phyloP scores from a whole-genome alignment of 106 monocot genomes.

The Dendrobium chrysotoxum region DNA sequence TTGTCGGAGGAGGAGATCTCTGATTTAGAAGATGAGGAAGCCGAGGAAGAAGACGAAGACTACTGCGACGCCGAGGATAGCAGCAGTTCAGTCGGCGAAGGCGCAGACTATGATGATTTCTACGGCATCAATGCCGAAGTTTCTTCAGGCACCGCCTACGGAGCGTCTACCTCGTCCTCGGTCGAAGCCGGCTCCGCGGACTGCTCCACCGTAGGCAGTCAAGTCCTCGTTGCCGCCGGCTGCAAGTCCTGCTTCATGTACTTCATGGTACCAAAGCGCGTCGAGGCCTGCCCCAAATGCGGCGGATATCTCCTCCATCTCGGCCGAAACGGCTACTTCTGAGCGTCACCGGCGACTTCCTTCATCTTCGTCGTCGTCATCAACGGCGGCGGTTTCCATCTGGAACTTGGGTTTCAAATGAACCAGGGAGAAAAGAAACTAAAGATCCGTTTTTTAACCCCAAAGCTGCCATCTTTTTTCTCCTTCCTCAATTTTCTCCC shows the following conservation, averaged over 20 bases:
- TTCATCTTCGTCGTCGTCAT: neutral
- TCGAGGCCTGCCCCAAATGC: constrained; percentile 55
- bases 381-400: neutral
- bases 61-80: neutral
- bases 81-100: constrained; percentile 10
- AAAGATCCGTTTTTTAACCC: neutral
- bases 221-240: constrained; percentile 67
- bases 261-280: constrained; percentile 68
- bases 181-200: neutral
- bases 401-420: neutral
- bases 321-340: constrained; percentile 27
- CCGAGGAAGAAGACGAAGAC: constrained; percentile 5
- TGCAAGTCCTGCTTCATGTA: constrained; percentile 80
- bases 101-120: constrained; percentile 8
- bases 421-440: neutral
- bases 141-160: constrained; percentile 19
- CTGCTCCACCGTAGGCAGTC: neutral
- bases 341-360: neutral
- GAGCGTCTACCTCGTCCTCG: neutral
- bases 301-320: constrained; percentile 57
- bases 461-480: neutral
- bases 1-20: neutral
- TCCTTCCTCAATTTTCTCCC: neutral
- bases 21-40: constrained; percentile 12
- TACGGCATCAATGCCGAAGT: neutral